Base-by-base conservation (phyloP, 2,329 filamentous ascomycete genomes). In the Endothia cerciana region DNA sequence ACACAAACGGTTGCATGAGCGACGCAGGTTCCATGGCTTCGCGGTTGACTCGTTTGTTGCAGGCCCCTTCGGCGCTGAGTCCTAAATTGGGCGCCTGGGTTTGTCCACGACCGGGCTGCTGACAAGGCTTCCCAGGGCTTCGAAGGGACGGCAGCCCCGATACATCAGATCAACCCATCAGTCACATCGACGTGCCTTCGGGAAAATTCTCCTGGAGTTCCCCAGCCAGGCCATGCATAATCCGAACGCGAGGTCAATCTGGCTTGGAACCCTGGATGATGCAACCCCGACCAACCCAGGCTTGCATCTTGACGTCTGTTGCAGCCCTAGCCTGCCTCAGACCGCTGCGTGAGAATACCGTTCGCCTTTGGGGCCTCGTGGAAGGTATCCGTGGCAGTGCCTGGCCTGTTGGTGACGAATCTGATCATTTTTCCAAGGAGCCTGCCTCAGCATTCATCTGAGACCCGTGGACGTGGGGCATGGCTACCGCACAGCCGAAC, bases 121-220 rank as follows among this genome's bases (percentile, higher is more conserved):
- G 38, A 43, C 25, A 33, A 33, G 25, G 58, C 28, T 36, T 17
- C 49, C 49, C 49, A 19, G 25, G 6, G 2, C 49, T 53, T 33
- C 5, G 49, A n/a, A 55, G 17, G 28, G 17, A 55, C 51, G 51
- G 51, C 41, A 60, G 58, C 40, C 36, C 58, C 40, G 40, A 25
- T 47, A 17, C n/a, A 60, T 33, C 40, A 36, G 41, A 49, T 41
- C 58, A 49, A 38, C 38, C 41, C 58, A n/a, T 22, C 25, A 10
- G 41, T 60, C 58, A 60, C 41, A 60, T 60, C 28, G 58, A 47
- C 22, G 58, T n/a, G 47, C 47, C 58, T 33, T 60, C 58, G 58
- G 58, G 41, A 43, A n/a, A 60, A 43, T 49, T 45, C 57, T 22
- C 40, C n/a, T 11, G 13, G 25, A 36, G 25, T 41, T 59, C 13